Conservation (phyloP, 2,329 filamentous ascomycete genomes). For the Calonectria pseudoturangicola region DNA sequence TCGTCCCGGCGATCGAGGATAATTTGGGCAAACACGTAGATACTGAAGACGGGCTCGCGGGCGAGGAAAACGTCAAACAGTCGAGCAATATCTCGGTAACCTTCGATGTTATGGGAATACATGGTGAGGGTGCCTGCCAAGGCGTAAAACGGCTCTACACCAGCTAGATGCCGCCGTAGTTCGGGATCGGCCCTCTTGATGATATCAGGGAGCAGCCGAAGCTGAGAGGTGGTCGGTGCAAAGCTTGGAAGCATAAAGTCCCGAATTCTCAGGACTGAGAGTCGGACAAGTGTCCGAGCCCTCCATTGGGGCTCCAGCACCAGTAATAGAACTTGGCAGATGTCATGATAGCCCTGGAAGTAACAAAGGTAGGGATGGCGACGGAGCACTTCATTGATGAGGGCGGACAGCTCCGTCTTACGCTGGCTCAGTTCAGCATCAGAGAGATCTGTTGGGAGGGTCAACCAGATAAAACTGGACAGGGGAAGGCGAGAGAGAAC, state of each 20-base stretch:
- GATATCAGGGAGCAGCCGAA: conserved; percentile 91
- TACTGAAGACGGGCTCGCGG: conserved; percentile 87
- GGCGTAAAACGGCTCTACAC: conserved; percentile 91
- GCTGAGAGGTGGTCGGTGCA: conserved; percentile 85
- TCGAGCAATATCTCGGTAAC: conserved; percentile 90
- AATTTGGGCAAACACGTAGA: conserved; percentile 95
- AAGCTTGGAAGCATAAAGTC: conserved; percentile 98
- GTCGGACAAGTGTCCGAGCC: conserved; percentile 80
- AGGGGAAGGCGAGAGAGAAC: neutral
- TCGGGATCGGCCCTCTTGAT: conserved; percentile 82
- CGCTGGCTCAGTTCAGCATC: conserved; percentile 80
- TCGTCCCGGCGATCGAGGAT: conserved; percentile 87
- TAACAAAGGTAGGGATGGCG: conserved; percentile 90
- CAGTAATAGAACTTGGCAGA: conserved; percentile 94
- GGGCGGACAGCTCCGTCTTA: conserved; percentile 84
- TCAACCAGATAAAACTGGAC: neutral
- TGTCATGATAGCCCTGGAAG: conserved; percentile 99
- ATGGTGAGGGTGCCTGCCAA: conserved; percentile 95
- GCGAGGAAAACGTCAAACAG: conserved; percentile 95
- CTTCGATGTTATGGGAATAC: conserved; percentile 96
- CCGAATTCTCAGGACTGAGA: conserved; percentile 92
- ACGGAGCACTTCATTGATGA: conserved; percentile 89
- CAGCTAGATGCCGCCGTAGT: conserved; percentile 84
- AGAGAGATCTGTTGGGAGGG: conserved; percentile 74
- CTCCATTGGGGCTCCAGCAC: conserved; percentile 82